Base-by-base conservation (phyloP, 78 protist genomes). In the Thecamonas trahens region DNA sequence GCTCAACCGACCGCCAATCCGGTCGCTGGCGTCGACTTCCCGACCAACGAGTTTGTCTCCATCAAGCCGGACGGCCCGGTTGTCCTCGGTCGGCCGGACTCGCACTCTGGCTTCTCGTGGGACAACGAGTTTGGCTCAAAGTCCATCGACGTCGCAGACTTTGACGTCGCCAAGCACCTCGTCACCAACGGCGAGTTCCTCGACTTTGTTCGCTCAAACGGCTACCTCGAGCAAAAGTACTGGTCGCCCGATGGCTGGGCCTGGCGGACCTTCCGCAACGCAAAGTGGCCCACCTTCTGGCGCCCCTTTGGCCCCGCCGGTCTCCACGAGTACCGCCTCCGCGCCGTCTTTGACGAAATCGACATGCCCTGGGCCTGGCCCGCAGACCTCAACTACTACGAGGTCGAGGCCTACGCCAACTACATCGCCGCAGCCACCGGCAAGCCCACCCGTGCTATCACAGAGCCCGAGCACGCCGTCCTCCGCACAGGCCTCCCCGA, bases 321-420 rank as follows among this genome's bases (percentile, higher is more conserved):
- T 1, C 52, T 31, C 24, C 67, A 32, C 35, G 52, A 11, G 24
- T 84, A 49, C 74, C 24, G 5, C 5, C 37, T 61, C 29, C 85
- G 90, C 18, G 11, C 32, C 22, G 8, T 59, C 26, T 15, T 54
- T 14, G 79, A 70, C 32, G 71, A 22, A 17, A 52, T 69, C 17
- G 69, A 50, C 18, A 52, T 84, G 80, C 86, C 73, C 7, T 69
- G 70, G 82, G 29, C 37, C 58, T 79, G 81, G 82, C 84, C 85
- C 9, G 84, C 59, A 32, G 89, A 74, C 6, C 74, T 72, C 55
- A 84, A 84, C 82, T n/a, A 54, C 31, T 77, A 61, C 62, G 90
- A 84, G 52, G 84, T 85, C 20, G 32, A 39, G 24, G 90, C 90
- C 24, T 84, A 37, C 61, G 59, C 73, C 68, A 47, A 29, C n/a